Evolutionary conservation across 129 eudicot genomes (phyloP).

Genomic region (Glebionis coronaria): DNA sequence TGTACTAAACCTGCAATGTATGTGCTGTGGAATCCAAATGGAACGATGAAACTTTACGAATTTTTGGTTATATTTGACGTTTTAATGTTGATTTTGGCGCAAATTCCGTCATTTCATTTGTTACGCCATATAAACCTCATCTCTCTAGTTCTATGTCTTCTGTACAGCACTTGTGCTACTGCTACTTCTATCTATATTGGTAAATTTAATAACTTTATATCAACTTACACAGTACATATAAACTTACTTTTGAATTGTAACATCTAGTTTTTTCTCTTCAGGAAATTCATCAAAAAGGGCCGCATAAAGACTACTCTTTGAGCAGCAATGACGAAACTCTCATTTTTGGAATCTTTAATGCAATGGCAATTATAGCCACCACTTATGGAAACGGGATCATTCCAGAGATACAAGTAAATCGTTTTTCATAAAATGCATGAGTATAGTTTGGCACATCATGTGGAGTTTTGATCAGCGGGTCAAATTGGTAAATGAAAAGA

Average conservation of each 20-base stretch:
- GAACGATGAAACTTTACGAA: conserved; percentile 68
- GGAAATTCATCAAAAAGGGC: conserved; percentile 66
- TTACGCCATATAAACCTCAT: conserved; percentile 82
- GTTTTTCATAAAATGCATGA: background rate
- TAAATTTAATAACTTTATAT: conserved; percentile 12
- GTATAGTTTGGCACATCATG: too few relatives aligned
- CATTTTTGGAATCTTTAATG: conserved; percentile 70
- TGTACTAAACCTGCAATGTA: conserved; percentile 16
- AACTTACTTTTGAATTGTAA: too few relatives aligned
- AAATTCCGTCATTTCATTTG: conserved; percentile 92
- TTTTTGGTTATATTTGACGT: conserved; percentile 69
- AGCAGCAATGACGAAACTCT: conserved; percentile 40
- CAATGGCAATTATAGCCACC: conserved; percentile 88
- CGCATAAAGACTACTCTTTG: conserved; percentile 58
- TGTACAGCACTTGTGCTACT: conserved; percentile 73
- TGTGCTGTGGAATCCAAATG: conserved; percentile 57
- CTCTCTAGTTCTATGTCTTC: conserved; percentile 60
- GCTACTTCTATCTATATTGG: conserved; percentile 81
- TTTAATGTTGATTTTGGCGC: conserved; percentile 78
- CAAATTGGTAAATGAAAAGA: too few relatives aligned
- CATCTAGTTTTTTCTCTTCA: too few relatives aligned
- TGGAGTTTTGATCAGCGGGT: too few relatives aligned
- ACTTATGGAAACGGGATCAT: conserved; percentile 93
- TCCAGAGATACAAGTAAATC: conserved; percentile 85
- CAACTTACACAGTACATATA: background rate